A percentile compares a stretch with the other conserved stretches of the same genome.
Conservation (phyloP, 345 rosid genomes). For the Aquilaria yunnanensis region DNA sequence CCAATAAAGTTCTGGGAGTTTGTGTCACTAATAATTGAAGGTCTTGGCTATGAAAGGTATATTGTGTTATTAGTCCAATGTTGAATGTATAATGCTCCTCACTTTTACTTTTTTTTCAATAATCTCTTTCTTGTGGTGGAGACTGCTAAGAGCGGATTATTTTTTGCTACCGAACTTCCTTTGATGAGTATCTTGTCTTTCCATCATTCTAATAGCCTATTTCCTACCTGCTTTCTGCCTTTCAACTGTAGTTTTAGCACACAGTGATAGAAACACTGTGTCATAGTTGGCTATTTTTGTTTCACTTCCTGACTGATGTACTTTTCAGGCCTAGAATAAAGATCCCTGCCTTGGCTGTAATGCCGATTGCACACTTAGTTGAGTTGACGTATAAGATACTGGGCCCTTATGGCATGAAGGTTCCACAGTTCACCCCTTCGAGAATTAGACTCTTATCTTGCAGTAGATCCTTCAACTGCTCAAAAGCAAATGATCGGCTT, state of each 20-base stretch:
- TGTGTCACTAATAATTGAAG: constrained; percentile 58
- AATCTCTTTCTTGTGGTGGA: too few relatives aligned
- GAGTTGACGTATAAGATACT: constrained; percentile 60
- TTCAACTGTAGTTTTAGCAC: too few relatives aligned
- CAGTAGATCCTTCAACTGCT: constrained; percentile 65
- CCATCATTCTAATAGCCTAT: too few relatives aligned
- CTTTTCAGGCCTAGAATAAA: constrained; percentile 83
- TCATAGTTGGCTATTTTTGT: not conserved
- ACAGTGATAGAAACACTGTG: too few relatives aligned
- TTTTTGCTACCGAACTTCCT: too few relatives aligned
- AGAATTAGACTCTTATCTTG: constrained; percentile 84
- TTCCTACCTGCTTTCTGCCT: too few relatives aligned
- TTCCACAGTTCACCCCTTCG: constrained; percentile 87
- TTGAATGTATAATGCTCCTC: not conserved
- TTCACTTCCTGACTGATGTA: constrained; percentile 20
- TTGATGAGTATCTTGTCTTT: too few relatives aligned
- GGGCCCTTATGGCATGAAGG: constrained; percentile 83
- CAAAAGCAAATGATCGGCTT: constrained; percentile 78
- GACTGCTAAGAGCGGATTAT: too few relatives aligned
- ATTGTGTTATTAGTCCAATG: not conserved
- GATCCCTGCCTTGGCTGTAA: constrained; percentile 64
- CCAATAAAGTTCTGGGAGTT: constrained; percentile 93
- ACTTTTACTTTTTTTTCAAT: not conserved
- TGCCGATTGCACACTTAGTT: constrained; percentile 80
- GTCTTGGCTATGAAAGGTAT: constrained; percentile 93